A percentile compares a stretch with the other conserved stretches of the same genome.
Evolutionary conservation across 371 early-diverging fungal species (phyloP).

Genomic region (Ordospora colligata): DNA sequence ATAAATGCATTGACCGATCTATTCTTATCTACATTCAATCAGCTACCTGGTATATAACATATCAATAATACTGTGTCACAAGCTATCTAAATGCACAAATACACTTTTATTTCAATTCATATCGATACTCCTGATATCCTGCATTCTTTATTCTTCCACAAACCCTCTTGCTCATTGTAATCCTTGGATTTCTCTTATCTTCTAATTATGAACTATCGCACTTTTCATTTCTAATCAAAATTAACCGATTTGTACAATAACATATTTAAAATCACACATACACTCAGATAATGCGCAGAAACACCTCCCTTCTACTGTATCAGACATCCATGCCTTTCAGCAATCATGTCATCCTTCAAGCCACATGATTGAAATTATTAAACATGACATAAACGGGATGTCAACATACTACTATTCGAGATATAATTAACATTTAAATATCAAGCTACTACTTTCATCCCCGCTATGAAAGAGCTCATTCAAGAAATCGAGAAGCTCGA

Average conservation of each 20-base stretch:
- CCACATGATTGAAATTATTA: too few relatives aligned
- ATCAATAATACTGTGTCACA: constrained; percentile 43
- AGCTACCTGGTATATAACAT: constrained; percentile 21
- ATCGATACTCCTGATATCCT: constrained; percentile 40
- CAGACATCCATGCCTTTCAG: not conserved
- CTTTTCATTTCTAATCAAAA: not conserved
- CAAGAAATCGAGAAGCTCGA: not conserved
- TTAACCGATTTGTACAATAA: not conserved
- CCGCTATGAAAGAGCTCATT: constrained; percentile 4
- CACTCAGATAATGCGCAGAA: not conserved
- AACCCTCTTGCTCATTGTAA: constrained; percentile 31
- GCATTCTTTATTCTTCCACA: constrained; percentile 38
- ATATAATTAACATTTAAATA: too few relatives aligned
- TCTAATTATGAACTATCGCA: constrained; percentile 11
- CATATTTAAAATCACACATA: not conserved
- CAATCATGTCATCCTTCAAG: too few relatives aligned
- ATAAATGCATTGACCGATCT: constrained; percentile 29
- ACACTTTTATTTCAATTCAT: constrained; percentile 19
- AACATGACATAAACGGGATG: too few relatives aligned
- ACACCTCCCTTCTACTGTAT: not conserved
- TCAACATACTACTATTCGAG: too few relatives aligned
- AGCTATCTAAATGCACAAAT: constrained; percentile 38
- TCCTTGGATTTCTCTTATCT: not conserved
- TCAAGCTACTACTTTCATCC: too few relatives aligned
- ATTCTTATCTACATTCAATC: not conserved